These are phyloP conservation scores for Euphorbia pulcherrima DNA, from an alignment of 345 rosid genomes.

Conservation along the genomic window DNA sequence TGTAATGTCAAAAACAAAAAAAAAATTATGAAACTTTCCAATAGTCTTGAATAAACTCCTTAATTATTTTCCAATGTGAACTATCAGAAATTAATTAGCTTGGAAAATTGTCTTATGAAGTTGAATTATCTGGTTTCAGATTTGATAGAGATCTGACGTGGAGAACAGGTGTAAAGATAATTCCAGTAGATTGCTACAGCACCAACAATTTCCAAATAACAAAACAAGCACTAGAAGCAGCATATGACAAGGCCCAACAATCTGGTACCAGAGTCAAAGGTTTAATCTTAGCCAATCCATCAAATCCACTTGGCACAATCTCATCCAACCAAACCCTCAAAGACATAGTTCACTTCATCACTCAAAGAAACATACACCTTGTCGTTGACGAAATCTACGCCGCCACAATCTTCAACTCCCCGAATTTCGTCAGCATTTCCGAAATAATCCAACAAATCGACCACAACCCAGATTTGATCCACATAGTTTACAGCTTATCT, in stretches of 20 bases:
- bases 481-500: constrained; percentile 74
- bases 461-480: constrained; percentile 52
- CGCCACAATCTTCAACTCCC: constrained; percentile 55
- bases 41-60: no score
- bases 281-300: constrained; percentile 69
- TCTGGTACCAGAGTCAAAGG: constrained; percentile 62
- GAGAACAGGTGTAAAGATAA: constrained; percentile 63
- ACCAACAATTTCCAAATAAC: constrained; percentile 59
- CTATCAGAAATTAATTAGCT: background rate
- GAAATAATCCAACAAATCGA: constrained; percentile 53
- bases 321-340: constrained; percentile 46
- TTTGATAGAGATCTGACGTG: constrained; percentile 74
- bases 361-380: constrained; percentile 55
- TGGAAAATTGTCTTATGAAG: no score
- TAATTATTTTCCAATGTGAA: no score
- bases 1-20: no score
- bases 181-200: constrained; percentile 71
- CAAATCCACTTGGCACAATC: constrained; percentile 78
- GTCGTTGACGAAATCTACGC: constrained; percentile 84
- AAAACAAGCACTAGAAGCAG: constrained; percentile 46
- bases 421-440: constrained; percentile 53
- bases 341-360: constrained; percentile 47
- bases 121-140: no score
- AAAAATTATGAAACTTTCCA: no score
- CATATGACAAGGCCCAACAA: constrained; percentile 44